These are phyloP conservation scores for Hortaea werneckii DNA, from an alignment of 2,329 filamentous ascomycete species.

Conservation along the genomic window DNA sequence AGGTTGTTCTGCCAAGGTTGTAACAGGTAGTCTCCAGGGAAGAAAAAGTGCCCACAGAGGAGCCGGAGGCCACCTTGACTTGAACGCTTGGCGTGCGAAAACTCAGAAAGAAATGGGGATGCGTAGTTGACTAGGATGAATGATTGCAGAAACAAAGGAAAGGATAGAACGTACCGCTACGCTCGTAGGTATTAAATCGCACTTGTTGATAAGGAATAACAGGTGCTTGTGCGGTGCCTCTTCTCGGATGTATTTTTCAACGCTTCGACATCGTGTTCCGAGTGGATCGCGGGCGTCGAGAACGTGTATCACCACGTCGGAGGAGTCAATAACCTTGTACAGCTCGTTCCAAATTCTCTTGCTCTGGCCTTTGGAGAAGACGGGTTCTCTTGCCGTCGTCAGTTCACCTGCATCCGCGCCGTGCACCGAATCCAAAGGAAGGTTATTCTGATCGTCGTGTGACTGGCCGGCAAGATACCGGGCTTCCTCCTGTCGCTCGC, in stretches of 20 bases:
- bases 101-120: background rate
- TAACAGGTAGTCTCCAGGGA: conserved; percentile 89
- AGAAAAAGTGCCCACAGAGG: conserved; percentile 22
- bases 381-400: conserved; percentile 47
- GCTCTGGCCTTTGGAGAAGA: conserved; percentile 90
- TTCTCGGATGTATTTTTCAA: conserved; percentile 86
- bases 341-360: conserved; percentile 97
- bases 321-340: conserved; percentile 84
- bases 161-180: conserved; percentile 71
- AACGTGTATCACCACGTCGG: conserved; percentile 92
- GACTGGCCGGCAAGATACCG: conserved; percentile 60
- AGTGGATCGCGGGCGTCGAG: conserved; percentile 81
- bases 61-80: conserved; percentile 73
- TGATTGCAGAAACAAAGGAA: conserved; percentile 8
- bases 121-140: background rate
- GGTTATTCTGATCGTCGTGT: conserved; percentile 40
- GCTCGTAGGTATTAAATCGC: conserved; percentile 81
- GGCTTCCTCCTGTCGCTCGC: conserved; percentile 69
- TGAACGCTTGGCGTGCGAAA: conserved; percentile 64
- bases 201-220: conserved; percentile 82
- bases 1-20: conserved; percentile 93
- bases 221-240: conserved; percentile 96
- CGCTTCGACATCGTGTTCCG: conserved; percentile 81
- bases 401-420: conserved; percentile 23
- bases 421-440: conserved; percentile 9